Conservation (phyloP, 805 yeast genomes). For the Debaryomyces prosopidis region DNA sequence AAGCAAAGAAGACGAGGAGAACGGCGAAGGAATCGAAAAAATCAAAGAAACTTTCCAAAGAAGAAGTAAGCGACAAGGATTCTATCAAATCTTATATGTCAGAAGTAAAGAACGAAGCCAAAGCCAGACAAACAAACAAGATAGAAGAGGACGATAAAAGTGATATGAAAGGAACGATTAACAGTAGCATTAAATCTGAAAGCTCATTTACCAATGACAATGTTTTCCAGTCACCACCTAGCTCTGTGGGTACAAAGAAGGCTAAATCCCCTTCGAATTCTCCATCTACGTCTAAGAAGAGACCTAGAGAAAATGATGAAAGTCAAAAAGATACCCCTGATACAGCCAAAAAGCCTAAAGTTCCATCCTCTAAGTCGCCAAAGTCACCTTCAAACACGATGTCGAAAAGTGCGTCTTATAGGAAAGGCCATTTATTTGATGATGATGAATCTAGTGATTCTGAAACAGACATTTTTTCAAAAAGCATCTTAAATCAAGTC, state of each 20-base stretch:
- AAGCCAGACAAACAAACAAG: not conserved
- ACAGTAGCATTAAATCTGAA: slow-evolving; percentile 5
- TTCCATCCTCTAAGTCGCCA: not conserved
- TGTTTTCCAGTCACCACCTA: slow-evolving; percentile 34
- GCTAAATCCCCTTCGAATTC: not conserved
- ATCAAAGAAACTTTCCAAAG: not conserved
- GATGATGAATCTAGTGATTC: slow-evolving; percentile 1
- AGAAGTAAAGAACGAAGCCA: not conserved
- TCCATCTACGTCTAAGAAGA: slow-evolving; percentile 6
- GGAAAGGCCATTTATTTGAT: slow-evolving; percentile 3
- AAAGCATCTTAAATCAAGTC: slow-evolving; percentile 6
- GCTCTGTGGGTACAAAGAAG: not conserved
- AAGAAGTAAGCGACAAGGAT: not conserved
- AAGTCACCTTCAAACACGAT: not conserved
- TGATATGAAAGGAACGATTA: not conserved
- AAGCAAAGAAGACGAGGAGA: not conserved
- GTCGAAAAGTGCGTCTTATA: not conserved
- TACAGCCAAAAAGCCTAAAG: slow-evolving; percentile 1
- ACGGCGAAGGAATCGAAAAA: not conserved
- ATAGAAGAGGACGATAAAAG: not conserved
- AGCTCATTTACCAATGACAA: slow-evolving; percentile 30
- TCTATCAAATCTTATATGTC: slow-evolving; percentile 1
- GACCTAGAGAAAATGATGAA: slow-evolving; percentile 8
- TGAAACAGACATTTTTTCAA: not conserved
- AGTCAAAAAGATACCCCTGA: slow-evolving; percentile 1